phyloP scores from a whole-genome alignment of 768 basidiomycete genomes.

The Boletus rubroflammeus region DNA sequence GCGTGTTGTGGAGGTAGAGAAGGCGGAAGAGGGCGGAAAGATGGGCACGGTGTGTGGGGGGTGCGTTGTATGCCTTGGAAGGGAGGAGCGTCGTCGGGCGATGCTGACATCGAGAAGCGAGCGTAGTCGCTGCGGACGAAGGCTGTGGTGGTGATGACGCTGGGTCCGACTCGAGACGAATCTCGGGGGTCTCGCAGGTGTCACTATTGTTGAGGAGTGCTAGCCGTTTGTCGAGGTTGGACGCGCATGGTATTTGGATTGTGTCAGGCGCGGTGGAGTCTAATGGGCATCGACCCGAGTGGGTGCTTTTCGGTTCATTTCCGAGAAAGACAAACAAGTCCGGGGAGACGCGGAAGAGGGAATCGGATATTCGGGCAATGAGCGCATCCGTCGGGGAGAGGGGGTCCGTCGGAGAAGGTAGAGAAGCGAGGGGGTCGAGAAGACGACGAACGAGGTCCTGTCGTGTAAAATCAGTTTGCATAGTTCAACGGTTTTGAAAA shows the following conservation, averaged over 20 bases:
- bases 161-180: slow-evolving; percentile 33
- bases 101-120: slow-evolving; percentile 22
- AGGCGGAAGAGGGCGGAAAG: slow-evolving; percentile 63
- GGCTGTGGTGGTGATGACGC: background rate
- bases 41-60: slow-evolving; percentile 55
- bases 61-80: slow-evolving; percentile 42
- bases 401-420: slow-evolving; percentile 41
- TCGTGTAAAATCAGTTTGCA: slow-evolving; percentile 10
- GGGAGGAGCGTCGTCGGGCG: slow-evolving; percentile 44
- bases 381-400: slow-evolving; percentile 43
- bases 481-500: background rate
- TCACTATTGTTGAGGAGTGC: slow-evolving; percentile 37
- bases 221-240: slow-evolving; percentile 53
- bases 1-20: slow-evolving; percentile 63
- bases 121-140: slow-evolving; percentile 36
- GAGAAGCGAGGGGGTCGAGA: slow-evolving; percentile 47
- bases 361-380: slow-evolving; percentile 49
- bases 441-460: slow-evolving; percentile 70
- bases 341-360: slow-evolving; percentile 53
- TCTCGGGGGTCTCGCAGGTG: slow-evolving; percentile 35
- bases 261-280: slow-evolving; percentile 43
- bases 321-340: slow-evolving; percentile 48
- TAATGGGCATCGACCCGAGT: slow-evolving; percentile 43
- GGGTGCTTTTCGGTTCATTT: slow-evolving; percentile 45
- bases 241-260: slow-evolving; percentile 47